These are phyloP conservation scores for Macrolepiota dolichaula DNA, from an alignment of 768 basidiomycete species.

Conservation along the genomic window DNA sequence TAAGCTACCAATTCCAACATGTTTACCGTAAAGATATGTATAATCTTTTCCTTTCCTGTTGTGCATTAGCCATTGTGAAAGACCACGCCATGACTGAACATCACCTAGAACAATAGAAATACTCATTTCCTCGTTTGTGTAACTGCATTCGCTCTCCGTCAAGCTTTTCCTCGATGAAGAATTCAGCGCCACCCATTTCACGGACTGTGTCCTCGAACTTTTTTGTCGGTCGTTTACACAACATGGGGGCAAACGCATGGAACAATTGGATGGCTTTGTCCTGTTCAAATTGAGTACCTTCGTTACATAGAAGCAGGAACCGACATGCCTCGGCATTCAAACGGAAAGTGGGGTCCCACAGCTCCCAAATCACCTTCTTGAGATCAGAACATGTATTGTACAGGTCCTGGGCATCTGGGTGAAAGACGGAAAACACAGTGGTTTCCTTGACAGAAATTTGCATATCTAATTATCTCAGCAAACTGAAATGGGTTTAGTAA, in stretches of 20 bases:
- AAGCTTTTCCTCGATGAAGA: slow-evolving; percentile 94
- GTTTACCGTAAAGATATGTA: slow-evolving; percentile 87
- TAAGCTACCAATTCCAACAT: slow-evolving; percentile 78
- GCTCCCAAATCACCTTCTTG: slow-evolving; percentile 87
- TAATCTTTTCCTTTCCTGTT: slow-evolving; percentile 87
- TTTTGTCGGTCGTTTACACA: slow-evolving; percentile 84
- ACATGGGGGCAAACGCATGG: slow-evolving; percentile 89
- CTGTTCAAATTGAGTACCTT: slow-evolving; percentile 31
- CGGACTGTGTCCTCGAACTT: slow-evolving; percentile 82
- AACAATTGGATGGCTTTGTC: slow-evolving; percentile 84
- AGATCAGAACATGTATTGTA: slow-evolving; percentile 97
- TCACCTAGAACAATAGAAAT: slow-evolving; percentile 89
- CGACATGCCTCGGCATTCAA: slow-evolving; percentile 54
- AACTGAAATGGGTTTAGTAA: neutral
- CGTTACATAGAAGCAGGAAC: neutral
- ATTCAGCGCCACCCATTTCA: slow-evolving; percentile 74
- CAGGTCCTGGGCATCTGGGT: slow-evolving; percentile 89
- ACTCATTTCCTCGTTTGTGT: slow-evolving; percentile 89
- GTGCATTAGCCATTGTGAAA: neutral
- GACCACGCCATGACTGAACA: slow-evolving; percentile 11
- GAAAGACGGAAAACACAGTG: slow-evolving; percentile 87
- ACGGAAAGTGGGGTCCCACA: slow-evolving; percentile 73
- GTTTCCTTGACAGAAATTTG: slow-evolving; percentile 92
- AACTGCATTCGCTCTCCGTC: slow-evolving; percentile 97
- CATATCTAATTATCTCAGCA: slow-evolving; percentile 57